A percentile compares a stretch with the other conserved stretches of the same genome.
phyloP scores from a whole-genome alignment of 768 basidiomycete genomes.

The Boletellus sp. region DNA sequence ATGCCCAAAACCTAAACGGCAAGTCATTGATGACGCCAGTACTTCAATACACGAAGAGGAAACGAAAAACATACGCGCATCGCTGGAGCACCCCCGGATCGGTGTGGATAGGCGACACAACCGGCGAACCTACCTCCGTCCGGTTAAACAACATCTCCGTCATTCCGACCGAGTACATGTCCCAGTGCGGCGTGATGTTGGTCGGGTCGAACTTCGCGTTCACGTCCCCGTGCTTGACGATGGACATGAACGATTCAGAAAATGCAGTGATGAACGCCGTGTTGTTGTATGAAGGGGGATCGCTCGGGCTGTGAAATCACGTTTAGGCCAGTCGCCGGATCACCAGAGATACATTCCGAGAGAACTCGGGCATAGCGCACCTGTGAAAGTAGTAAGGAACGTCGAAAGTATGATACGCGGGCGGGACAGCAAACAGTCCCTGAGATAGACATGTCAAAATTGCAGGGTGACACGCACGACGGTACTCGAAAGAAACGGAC shows the following conservation, averaged over 20 bases:
- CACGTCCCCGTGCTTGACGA: constrained; percentile 20
- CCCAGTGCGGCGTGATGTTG: constrained; percentile 19
- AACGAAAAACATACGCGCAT: constrained; percentile 11
- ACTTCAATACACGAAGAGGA: not conserved
- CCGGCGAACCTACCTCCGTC: constrained; percentile 3
- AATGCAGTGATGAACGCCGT: constrained; percentile 29
- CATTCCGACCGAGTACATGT: not conserved
- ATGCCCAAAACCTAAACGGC: constrained; percentile 14
- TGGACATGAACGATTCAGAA: constrained; percentile 23
- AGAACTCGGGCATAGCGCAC: not conserved
- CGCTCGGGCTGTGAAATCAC: not conserved
- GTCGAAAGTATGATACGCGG: constrained; percentile 32
- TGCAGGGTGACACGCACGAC: constrained; percentile 9
- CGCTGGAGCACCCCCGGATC: constrained; percentile 1
- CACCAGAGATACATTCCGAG: too few species aligned
- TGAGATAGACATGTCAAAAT: not conserved
- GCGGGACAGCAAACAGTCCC: constrained; percentile 32
- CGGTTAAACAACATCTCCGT: constrained; percentile 19
- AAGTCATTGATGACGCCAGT: not conserved
- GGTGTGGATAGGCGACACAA: not conserved
- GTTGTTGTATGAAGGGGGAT: constrained; percentile 20
- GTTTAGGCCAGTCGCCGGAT: too few species aligned
- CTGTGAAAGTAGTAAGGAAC: constrained; percentile 39
- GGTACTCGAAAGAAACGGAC: constrained; percentile 16
- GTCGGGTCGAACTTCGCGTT: constrained; percentile 18